These are phyloP conservation scores for Malus asiatica DNA, from an alignment of 306 rosid genomes.

Conservation along the genomic window DNA sequence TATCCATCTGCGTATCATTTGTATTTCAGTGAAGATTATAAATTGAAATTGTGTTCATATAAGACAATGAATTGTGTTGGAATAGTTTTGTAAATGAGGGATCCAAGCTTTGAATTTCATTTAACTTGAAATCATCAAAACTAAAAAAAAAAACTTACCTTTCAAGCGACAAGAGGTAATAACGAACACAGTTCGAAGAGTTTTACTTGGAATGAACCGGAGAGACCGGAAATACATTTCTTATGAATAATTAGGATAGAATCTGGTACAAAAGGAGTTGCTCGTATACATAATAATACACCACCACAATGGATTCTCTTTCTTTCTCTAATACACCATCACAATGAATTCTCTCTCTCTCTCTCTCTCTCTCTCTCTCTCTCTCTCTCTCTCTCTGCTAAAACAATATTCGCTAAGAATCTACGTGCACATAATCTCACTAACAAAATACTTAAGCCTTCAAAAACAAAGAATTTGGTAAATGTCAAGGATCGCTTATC, in stretches of 20 bases:
- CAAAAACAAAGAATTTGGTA: not conserved
- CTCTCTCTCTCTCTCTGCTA: not conserved
- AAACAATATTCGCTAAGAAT: slow-evolving; percentile 25
- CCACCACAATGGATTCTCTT: not conserved
- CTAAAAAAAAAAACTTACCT: not conserved
- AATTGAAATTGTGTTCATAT: too few species aligned
- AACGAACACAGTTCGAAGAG: not conserved
- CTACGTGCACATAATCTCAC: slow-evolving; percentile 16
- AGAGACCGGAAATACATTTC: not conserved
- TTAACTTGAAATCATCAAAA: not conserved
- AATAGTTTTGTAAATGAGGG: too few species aligned
- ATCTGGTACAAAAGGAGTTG: not conserved
- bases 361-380: not conserved
- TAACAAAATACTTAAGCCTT: slow-evolving; percentile 12
- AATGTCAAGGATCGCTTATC: slow-evolving; percentile 33
- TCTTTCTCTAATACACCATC: not conserved
- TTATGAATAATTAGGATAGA: not conserved
- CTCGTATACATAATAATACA: not conserved
- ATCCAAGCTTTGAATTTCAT: too few species aligned
- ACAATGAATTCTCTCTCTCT: not conserved
- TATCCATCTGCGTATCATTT: too few species aligned
- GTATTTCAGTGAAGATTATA: too few species aligned
- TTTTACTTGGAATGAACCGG: not conserved
- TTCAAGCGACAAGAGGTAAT: too few species aligned
- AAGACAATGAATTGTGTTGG: too few species aligned